Conservation (phyloP, 768 basidiomycete species). For the Leccinum imitatum region DNA sequence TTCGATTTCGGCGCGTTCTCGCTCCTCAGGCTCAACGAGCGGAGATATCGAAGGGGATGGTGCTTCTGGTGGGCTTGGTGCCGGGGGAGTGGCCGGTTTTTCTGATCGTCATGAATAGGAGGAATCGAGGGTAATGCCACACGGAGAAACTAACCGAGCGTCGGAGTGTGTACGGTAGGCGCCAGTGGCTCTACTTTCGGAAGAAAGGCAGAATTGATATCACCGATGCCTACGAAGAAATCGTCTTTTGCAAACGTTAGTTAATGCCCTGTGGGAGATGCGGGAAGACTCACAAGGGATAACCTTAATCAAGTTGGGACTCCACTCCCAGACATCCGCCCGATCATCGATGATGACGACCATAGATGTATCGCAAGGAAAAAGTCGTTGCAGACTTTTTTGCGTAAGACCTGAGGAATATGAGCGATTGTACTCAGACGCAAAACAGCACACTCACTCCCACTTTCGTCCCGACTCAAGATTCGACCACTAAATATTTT, state of each 20-base stretch:
- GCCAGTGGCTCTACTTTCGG: conserved; percentile 65
- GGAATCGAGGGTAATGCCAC: not conserved
- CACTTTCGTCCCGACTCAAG: conserved; percentile 92
- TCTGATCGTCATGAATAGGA: conserved; percentile 21
- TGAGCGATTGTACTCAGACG: conserved; percentile 13
- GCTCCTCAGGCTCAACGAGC: conserved; percentile 34
- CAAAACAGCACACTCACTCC: conserved; percentile 59
- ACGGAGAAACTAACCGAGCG: conserved; percentile 21
- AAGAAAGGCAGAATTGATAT: conserved; percentile 94
- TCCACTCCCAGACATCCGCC: conserved; percentile 98
- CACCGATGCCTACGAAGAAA: conserved; percentile 97
- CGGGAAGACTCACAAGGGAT: conserved; percentile 73
- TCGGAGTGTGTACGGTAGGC: conserved; percentile 24
- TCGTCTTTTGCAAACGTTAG: conserved; percentile 59
- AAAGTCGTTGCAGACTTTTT: conserved; percentile 88
- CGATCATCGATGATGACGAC: conserved; percentile 99
- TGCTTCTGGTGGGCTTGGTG: conserved; percentile 18
- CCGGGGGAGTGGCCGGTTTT: conserved; percentile 15
- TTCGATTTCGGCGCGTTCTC: conserved; percentile 43
- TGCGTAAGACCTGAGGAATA: conserved; percentile 70
- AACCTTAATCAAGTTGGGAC: conserved; percentile 95
- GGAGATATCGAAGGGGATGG: conserved; percentile 15
- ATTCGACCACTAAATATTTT: conserved; percentile 85
- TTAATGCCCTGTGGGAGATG: not conserved
- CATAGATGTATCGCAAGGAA: conserved; percentile 98